Percentiles rank a stretch among this genome's conserved stretches.
Evolutionary conservation across 2,329 filamentous ascomycete species (phyloP).

Genomic region (Ceratocystis papillata): DNA sequence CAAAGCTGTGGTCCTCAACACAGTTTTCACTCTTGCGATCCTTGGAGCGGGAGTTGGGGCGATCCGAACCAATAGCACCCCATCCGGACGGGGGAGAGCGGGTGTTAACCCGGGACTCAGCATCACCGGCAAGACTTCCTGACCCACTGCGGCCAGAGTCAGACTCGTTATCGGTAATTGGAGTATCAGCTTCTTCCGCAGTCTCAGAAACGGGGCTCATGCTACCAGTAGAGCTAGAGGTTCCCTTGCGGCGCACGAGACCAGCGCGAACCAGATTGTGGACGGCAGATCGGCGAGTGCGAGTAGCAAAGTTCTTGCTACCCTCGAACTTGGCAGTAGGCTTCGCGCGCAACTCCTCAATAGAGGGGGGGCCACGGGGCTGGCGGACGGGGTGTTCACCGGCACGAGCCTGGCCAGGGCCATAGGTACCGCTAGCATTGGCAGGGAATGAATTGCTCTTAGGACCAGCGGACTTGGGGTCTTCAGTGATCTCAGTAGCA

Average conservation of each 20-base stretch:
- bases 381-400: slow-evolving; percentile 92
- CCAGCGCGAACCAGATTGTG: slow-evolving; percentile 86
- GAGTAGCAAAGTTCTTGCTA: slow-evolving; percentile 93
- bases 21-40: slow-evolving; percentile 46
- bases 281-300: slow-evolving; percentile 82
- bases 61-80: slow-evolving; percentile 78
- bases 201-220: slow-evolving; percentile 85
- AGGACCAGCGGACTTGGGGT: slow-evolving; percentile 50
- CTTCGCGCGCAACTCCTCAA: slow-evolving; percentile 82
- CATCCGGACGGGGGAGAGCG: slow-evolving; percentile 57
- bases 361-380: slow-evolving; percentile 77
- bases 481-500: slow-evolving; percentile 33
- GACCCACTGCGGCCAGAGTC: slow-evolving; percentile 62
- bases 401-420: slow-evolving; percentile 81
- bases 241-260: slow-evolving; percentile 70
- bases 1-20: slow-evolving; percentile 50
- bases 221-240: slow-evolving; percentile 59
- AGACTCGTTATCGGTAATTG: slow-evolving; percentile 62
- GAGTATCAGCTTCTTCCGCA: slow-evolving; percentile 54
- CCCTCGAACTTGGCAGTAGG: slow-evolving; percentile 89
- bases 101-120: slow-evolving; percentile 58
- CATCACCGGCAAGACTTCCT: slow-evolving; percentile 67
- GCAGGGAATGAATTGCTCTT: slow-evolving; percentile 77
- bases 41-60: slow-evolving; percentile 51
- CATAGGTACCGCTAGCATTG: slow-evolving; percentile 74